Evolutionary conservation across 371 early-diverging fungal species (phyloP), one percentile per base, ranked within the genome.

Genomic region (Syncephalastrum monosporum): DNA sequence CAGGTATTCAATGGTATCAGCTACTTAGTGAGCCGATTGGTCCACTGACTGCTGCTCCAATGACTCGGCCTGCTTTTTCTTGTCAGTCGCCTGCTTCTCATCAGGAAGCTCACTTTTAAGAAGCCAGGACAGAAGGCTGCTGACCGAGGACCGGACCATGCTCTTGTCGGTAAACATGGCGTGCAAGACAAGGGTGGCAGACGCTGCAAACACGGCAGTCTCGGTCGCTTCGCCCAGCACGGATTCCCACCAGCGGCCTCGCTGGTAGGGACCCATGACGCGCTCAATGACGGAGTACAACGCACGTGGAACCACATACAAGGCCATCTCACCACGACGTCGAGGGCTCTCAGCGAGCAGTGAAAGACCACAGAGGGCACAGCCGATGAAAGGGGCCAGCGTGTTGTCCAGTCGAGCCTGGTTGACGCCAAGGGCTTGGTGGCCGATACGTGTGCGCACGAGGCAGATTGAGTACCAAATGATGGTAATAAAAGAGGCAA

Each of bases 301-400:
- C 0, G 85, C 85, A 27, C 85, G 67, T 0, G 85, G 85, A 4
- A 77, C 65, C 0, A 83, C 85, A 64, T 84, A 86, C 4, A 88
- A 57, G 0, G 82, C 82, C 82, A 88, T 83, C 61, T 88, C 87
- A 12, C 83, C 77, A 10, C 88, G 69, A 17, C 88, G 72, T 47
- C 75, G 77, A 42, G 70, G 73, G 42, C 76, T 80, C 55, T 88
- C 87, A 14, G 86, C 67, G 46, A 86, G 60, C 3, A 88, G 61
- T 0, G 83, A 80, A 25, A 85, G 66, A 0, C 87, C 87, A 54
- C 82, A 85, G 41, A 84, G 57, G 60, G 82, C 74, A 13, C 77
- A 70, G 5, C 85, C 87, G 1, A 88, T 48, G 16, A 81, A 49
- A 4, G 84, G 85, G 1, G 79, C 82, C 44, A 75, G 55, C 19